These are phyloP conservation scores for Pochonia chlamydosporia DNA, from an alignment of 2,329 filamentous ascomycete genomes.

Conservation along the genomic window DNA sequence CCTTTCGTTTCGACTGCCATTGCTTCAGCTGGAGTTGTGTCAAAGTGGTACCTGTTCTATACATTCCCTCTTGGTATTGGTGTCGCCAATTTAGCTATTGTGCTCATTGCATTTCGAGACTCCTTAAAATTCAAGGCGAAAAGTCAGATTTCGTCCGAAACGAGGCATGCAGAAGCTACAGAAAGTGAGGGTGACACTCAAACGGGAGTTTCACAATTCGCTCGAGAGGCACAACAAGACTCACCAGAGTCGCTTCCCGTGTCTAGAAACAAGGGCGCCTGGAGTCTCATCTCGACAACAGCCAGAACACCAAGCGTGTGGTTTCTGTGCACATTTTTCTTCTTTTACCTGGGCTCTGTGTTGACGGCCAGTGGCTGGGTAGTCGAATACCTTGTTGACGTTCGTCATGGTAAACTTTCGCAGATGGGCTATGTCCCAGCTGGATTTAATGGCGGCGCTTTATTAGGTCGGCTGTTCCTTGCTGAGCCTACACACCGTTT, in stretches of 20 bases:
- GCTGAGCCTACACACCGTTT: constrained; percentile 54
- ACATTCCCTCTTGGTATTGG: constrained; percentile 47
- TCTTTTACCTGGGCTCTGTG: constrained; percentile 52
- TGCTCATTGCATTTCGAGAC: constrained; percentile 45
- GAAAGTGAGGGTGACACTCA: too few species aligned
- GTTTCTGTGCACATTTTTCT: constrained; percentile 57
- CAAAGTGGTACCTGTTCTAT: constrained; percentile 52
- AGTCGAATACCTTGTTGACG: constrained; percentile 56
- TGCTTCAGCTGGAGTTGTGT: constrained; percentile 29
- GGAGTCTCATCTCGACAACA: constrained; percentile 37
- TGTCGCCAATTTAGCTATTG: constrained; percentile 41
- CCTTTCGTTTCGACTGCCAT: constrained; percentile 50
- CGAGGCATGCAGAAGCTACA: too few species aligned
- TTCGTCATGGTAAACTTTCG: constrained; percentile 50
- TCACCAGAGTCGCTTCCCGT: too few species aligned
- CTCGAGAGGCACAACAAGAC: too few species aligned
- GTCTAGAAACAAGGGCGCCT: constrained; percentile 19
- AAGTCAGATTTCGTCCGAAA: not conserved
- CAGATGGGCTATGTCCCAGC: constrained; percentile 58
- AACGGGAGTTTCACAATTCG: too few species aligned
- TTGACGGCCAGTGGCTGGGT: constrained; percentile 58
- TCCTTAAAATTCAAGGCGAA: constrained; percentile 25
- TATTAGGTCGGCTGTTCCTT: constrained; percentile 51
- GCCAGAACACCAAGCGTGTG: constrained; percentile 44
- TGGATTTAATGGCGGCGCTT: constrained; percentile 51